Evolutionary conservation across 108 stramenopile species (phyloP).

Genomic region (Phaeodactylum tricornutum): DNA sequence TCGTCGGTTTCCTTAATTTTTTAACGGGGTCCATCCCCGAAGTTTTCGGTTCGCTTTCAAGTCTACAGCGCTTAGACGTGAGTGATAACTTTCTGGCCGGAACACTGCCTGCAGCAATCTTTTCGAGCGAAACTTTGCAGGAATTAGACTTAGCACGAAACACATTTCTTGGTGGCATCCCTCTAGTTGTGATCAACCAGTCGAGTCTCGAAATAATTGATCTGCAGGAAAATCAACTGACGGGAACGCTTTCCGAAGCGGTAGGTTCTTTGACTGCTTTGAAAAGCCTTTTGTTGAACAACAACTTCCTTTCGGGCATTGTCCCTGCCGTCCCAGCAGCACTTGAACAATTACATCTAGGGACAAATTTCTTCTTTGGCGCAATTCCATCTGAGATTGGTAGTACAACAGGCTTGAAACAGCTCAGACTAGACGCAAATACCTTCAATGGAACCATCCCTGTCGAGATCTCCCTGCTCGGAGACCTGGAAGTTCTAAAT

Average conservation of each 20-base stretch:
- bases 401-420: too few species aligned
- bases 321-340: too few species aligned
- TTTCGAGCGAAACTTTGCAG: background rate
- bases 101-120: background rate
- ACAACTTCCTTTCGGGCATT: background rate
- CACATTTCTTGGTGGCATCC: background rate
- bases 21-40: background rate
- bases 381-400: too few species aligned
- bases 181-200: background rate
- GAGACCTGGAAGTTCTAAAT: too few species aligned
- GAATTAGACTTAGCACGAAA: conserved; percentile 2
- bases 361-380: too few species aligned
- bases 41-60: background rate
- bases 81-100: background rate
- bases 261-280: background rate
- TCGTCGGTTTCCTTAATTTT: background rate
- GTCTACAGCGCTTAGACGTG: background rate
- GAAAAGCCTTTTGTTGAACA: background rate
- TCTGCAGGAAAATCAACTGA: background rate
- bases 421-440: too few species aligned
- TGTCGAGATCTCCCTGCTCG: too few species aligned
- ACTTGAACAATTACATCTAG: too few species aligned
- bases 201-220: background rate
- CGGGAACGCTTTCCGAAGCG: background rate
- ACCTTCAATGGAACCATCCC: too few species aligned